phyloP scores from a whole-genome alignment of 129 eudicot species.

The Artemisia argyi region DNA sequence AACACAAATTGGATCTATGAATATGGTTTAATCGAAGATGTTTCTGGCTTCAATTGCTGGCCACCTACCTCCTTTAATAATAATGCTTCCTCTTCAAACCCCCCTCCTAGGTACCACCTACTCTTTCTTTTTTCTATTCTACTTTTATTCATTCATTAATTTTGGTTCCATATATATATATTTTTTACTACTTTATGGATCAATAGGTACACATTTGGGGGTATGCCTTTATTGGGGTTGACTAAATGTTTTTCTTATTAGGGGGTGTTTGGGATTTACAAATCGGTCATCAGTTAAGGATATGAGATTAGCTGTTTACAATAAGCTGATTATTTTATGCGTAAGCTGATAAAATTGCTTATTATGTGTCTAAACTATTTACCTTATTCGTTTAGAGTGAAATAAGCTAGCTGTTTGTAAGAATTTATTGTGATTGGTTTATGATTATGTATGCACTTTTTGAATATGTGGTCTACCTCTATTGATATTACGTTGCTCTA shows the following conservation, averaged over 20 bases:
- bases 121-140: background rate
- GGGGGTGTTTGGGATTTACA: no score
- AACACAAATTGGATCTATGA: slow-evolving; percentile 73
- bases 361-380: no score
- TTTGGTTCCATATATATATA: no score
- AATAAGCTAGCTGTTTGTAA: background rate
- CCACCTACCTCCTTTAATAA: slow-evolving; percentile 33
- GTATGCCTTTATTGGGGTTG: no score
- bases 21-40: slow-evolving; percentile 68
- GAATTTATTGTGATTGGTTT: background rate
- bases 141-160: background rate
- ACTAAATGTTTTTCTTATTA: no score
- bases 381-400: no score
- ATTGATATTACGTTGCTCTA: slow-evolving; percentile 4
- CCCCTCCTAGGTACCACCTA: slow-evolving; percentile 46
- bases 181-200: no score
- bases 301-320: no score
- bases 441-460: background rate
- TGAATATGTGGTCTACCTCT: background rate
- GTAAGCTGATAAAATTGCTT: no score
- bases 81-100: slow-evolving; percentile 41
- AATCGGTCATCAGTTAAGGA: no score
- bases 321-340: no score
- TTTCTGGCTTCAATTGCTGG: slow-evolving; percentile 56
- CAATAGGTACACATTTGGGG: no score